Percentiles rank a stretch among this genome's conserved stretches.
phyloP scores from a whole-genome alignment of 345 rosid genomes.

The Mercurialis annua region DNA sequence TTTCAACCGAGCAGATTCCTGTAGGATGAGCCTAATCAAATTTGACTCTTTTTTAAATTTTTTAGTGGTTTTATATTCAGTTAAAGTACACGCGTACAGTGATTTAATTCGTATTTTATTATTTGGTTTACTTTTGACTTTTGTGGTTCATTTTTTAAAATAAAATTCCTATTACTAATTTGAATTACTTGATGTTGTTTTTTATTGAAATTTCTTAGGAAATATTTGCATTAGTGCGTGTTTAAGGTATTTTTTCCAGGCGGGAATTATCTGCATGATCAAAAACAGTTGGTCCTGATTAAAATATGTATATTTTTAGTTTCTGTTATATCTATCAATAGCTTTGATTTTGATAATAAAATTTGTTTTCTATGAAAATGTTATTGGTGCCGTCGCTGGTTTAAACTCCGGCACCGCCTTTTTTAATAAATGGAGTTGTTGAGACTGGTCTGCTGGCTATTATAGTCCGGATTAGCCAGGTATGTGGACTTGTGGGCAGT shows the following conservation, averaged over 20 bases:
- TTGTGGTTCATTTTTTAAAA: not conserved
- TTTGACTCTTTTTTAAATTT: not conserved
- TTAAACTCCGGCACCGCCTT: too few species aligned
- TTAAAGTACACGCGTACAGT: conserved; percentile 1
- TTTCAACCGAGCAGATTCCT: not conserved
- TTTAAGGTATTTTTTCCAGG: not conserved
- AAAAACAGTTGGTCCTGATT: not conserved
- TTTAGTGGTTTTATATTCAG: not conserved
- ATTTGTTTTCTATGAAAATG: not conserved
- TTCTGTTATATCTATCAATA: not conserved
- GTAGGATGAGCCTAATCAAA: not conserved
- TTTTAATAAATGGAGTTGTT: too few species aligned
- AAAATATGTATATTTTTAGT: not conserved
- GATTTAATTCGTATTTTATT: not conserved
- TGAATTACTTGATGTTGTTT: not conserved
- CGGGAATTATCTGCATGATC: not conserved
- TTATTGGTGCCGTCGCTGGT: not conserved
- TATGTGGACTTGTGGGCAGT: too few species aligned
- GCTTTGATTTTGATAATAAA: not conserved
- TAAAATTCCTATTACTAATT: not conserved
- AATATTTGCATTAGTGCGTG: too few species aligned
- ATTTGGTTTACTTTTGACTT: not conserved
- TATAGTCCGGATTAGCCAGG: too few species aligned
- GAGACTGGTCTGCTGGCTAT: too few species aligned
- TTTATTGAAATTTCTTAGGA: too few species aligned